Evolutionary conservation across 306 rosid species (phyloP).

Genomic region (Dalbergia cultrata): DNA sequence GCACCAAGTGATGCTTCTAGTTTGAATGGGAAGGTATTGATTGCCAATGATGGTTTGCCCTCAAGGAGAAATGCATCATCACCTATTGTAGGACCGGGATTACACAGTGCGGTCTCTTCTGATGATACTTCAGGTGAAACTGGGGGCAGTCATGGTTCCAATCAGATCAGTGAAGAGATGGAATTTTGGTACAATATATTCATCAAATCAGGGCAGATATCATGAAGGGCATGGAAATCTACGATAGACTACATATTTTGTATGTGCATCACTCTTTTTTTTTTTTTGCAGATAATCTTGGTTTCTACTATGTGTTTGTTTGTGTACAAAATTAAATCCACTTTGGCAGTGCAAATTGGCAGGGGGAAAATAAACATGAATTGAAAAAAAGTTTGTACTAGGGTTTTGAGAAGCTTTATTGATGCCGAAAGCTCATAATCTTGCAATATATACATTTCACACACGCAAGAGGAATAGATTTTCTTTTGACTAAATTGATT

Average conservation of each 20-base stretch:
- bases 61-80: slow-evolving; percentile 29
- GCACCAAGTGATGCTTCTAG: slow-evolving; percentile 38
- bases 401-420: not conserved
- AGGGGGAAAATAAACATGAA: not conserved
- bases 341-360: slow-evolving; percentile 6
- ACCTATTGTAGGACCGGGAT: slow-evolving; percentile 2
- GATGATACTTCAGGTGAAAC: slow-evolving; percentile 47
- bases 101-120: slow-evolving; percentile 29
- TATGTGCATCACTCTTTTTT: not conserved
- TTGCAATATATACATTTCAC: too few relatives aligned
- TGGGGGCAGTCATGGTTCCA: slow-evolving; percentile 33
- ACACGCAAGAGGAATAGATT: too few relatives aligned
- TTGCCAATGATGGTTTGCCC: slow-evolving; percentile 25
- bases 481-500: too few relatives aligned
- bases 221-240: slow-evolving; percentile 30
- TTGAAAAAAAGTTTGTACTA: not conserved
- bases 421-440: not conserved
- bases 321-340: slow-evolving; percentile 23
- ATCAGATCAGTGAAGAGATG: slow-evolving; percentile 59
- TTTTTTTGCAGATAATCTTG: not conserved
- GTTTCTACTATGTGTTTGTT: slow-evolving; percentile 41
- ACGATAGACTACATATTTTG: not conserved
- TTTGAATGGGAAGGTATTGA: not conserved
- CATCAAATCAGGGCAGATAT: slow-evolving; percentile 52
- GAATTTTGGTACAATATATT: slow-evolving; percentile 63